Percentiles rank a stretch among this genome's conserved stretches.
Conservation (phyloP, 1,284 basidiomycete genomes). For the Ceratobasidium sp. region DNA sequence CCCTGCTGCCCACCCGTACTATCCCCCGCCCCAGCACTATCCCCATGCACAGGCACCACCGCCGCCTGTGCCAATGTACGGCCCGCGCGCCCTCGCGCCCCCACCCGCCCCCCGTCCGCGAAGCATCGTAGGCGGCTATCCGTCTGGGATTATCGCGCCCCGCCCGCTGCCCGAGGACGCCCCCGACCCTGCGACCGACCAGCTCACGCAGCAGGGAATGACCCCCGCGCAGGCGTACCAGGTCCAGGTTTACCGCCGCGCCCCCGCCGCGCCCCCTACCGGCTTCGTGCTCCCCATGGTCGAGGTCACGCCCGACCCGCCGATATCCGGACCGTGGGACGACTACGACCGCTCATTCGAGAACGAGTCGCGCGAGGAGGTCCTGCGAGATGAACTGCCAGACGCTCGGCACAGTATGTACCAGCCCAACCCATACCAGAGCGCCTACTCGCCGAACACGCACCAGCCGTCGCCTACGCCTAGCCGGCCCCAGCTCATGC, state of each 20-base stretch:
- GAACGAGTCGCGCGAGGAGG: neutral
- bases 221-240: conserved; percentile 83
- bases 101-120: conserved; percentile 60
- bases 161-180: conserved; percentile 62
- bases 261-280: conserved; percentile 9
- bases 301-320: conserved; percentile 41
- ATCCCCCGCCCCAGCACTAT: conserved; percentile 50
- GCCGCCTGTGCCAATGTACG: conserved; percentile 39
- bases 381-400: conserved; percentile 1
- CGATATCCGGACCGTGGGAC: conserved; percentile 48
- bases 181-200: conserved; percentile 61
- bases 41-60: conserved; percentile 49
- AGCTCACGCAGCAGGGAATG: conserved; percentile 64
- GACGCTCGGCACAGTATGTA: conserved; percentile 24
- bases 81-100: conserved; percentile 50
- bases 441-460: conserved; percentile 35
- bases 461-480: conserved; percentile 36
- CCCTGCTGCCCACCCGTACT: conserved; percentile 49
- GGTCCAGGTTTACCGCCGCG: conserved; percentile 67
- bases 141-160: conserved; percentile 62
- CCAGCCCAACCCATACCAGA: conserved; percentile 32
- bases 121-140: conserved; percentile 63
- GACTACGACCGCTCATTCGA: conserved; percentile 30
- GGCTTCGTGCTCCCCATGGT: conserved; percentile 38
- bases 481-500: conserved; percentile 48